Evolutionary conservation across 1,139 yeast species (phyloP).

Genomic region (Protomyces pachydermus): DNA sequence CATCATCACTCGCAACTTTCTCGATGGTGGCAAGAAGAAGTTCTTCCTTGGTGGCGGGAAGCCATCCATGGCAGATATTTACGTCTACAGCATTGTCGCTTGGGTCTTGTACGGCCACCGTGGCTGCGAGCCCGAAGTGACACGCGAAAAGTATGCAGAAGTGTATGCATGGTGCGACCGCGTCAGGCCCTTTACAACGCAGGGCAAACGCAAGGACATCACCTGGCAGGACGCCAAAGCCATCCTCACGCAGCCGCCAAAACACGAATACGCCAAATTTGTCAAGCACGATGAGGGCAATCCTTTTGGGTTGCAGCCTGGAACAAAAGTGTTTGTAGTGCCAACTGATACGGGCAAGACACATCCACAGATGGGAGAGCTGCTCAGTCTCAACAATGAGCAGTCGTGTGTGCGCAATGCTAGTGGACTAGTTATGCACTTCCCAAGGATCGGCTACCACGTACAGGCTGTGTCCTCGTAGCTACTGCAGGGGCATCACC

Average conservation of each 20-base stretch:
- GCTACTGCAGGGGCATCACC: neutral
- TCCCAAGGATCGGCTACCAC: conserved; percentile 13
- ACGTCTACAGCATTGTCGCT: conserved; percentile 12
- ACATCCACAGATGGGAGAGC: conserved; percentile 17
- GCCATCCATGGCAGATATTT: conserved; percentile 22
- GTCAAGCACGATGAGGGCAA: conserved; percentile 14
- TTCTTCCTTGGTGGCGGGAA: conserved; percentile 15
- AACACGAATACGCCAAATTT: conserved; percentile 24
- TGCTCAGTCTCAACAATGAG: conserved; percentile 6
- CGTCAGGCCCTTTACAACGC: neutral
- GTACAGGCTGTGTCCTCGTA: neutral
- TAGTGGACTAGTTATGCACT: conserved; percentile 17
- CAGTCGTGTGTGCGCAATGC: conserved; percentile 20
- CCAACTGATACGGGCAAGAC: conserved; percentile 13
- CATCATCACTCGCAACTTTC: neutral
- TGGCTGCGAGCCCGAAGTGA: conserved; percentile 11
- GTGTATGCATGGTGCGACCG: conserved; percentile 12
- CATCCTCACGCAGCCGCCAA: conserved; percentile 13
- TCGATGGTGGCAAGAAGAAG: neutral
- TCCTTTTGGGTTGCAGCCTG: neutral
- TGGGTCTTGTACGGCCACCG: conserved; percentile 6
- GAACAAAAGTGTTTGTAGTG: conserved; percentile 7
- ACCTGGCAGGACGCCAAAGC: conserved; percentile 12
- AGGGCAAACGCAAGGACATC: conserved; percentile 4
- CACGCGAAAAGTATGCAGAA: conserved; percentile 2